phyloP scores from a whole-genome alignment of 1,284 basidiomycete species.

The Microbotryum saponariae region DNA sequence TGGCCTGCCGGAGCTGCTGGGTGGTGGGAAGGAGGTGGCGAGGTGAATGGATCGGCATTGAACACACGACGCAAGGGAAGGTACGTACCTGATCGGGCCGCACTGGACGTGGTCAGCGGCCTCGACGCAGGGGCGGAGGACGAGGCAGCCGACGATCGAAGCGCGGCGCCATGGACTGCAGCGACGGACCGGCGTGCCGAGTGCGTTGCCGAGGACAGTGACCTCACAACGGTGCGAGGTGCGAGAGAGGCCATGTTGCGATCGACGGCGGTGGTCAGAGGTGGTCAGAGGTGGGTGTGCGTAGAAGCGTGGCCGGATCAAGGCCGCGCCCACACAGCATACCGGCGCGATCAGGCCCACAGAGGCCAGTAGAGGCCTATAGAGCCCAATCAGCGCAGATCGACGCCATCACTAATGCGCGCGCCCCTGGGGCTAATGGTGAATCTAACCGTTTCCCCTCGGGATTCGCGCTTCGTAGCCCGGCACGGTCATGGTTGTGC shows the following conservation, averaged over 20 bases:
- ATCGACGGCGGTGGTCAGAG: no score
- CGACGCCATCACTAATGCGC: no score
- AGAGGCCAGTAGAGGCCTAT: no score
- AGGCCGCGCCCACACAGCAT: no score
- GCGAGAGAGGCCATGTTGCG: neutral
- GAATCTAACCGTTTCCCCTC: no score
- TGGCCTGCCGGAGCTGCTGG: constrained; percentile 23
- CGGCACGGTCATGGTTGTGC: neutral
- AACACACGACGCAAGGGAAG: neutral
- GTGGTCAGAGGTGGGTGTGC: no score
- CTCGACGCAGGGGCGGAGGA: neutral
- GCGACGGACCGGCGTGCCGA: neutral
- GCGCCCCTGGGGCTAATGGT: no score
- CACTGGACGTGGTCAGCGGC: neutral
- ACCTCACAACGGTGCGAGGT: neutral
- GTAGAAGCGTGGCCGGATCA: no score
- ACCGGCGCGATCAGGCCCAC: no score
- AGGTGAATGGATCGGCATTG: neutral
- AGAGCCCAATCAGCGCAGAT: no score
- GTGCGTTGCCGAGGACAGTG: neutral
- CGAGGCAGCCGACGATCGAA: neutral
- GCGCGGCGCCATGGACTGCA: neutral
- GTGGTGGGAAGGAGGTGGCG: no score
- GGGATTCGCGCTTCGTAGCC: neutral
- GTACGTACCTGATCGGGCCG: neutral